Evolutionary conservation across 2,329 filamentous ascomycete species (phyloP).

Genomic region (Pleomassaria siparia): DNA sequence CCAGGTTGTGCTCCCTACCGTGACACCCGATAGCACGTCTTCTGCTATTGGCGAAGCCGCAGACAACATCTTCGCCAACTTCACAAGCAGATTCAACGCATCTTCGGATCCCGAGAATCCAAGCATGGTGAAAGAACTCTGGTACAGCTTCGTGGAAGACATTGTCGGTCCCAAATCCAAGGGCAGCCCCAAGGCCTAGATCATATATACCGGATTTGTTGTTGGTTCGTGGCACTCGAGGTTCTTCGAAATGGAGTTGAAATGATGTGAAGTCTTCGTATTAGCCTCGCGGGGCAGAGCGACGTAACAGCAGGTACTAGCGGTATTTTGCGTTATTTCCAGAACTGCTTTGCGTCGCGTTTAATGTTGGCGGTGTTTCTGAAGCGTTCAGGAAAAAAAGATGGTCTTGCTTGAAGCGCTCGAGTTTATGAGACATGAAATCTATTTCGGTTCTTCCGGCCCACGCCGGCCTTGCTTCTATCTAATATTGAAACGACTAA

Average conservation of each 20-base stretch:
- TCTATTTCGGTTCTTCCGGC: neutral
- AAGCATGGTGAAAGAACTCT: conserved; percentile 48
- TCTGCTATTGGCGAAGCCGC: conserved; percentile 61
- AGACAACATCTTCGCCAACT: conserved; percentile 57
- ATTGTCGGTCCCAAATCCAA: conserved; percentile 43
- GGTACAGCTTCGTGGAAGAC: conserved; percentile 54
- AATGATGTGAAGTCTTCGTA: neutral
- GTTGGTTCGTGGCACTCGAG: neutral
- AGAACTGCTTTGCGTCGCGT: neutral
- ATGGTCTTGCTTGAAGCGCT: conserved; percentile 35
- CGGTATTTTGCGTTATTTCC: neutral
- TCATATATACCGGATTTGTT: neutral
- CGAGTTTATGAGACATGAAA: conserved; percentile 38
- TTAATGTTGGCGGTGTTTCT: neutral
- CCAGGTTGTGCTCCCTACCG: conserved; percentile 57
- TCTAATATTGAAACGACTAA: too few species aligned
- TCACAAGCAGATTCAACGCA: conserved; percentile 36
- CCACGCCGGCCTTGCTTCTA: too few species aligned
- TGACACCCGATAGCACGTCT: conserved; percentile 51
- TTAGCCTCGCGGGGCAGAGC: neutral
- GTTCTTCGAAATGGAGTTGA: neutral
- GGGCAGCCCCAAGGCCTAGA: conserved; percentile 21
- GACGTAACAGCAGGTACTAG: neutral
- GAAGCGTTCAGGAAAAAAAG: too few species aligned
- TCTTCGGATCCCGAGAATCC: conserved; percentile 44